Evolutionary conservation across 148 eudicot genomes (phyloP), one percentile per base, ranked within the genome.

Genomic region (Amaranthus hypochondriacus): DNA sequence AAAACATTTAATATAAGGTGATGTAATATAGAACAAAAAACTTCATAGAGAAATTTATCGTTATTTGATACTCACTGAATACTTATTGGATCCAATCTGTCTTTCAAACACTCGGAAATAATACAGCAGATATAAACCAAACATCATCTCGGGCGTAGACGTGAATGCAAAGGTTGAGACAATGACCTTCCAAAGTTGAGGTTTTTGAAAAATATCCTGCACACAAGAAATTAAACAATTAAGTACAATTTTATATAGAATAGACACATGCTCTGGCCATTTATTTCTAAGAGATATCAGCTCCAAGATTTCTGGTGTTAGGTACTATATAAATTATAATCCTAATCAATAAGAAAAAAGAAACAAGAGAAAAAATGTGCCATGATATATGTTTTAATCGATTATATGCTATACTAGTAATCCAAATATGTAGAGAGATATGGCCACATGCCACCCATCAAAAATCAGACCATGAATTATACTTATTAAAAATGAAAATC

Each of bases 91-190:
- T 71, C 98, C 97, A 69, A 94, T 94, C 77, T 94, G 98, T 80
- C 98, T 89, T 85, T 94, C 98, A 76, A 94, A 94, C 65, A 94
- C 89, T 50, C 98, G 95, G 66, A 94, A 94, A 83, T 94, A 94
- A 83, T 91, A 94, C 72, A 94, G 80, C 70, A 94, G 80, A 86
- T 91, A 94, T 21, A 85, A 58, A 73, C 98, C 98, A 83, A 94
- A 94, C 76, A 91, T 48, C 83, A 94, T 81, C 73, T 94, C 98
- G 5, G 93, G 98, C 18, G 96, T 91, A 47, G 98, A 94, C 53
- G 95, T 84, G 78, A 94, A 94, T 46, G 92, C 90, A 80, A 82
- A 88, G 79, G 81, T 75, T 56, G 98, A 91, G 28, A 87, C 86
- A 65, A 94, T 78, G 74, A 89, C 75, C 87, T 89, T 94, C 98